A percentile compares a stretch with the other conserved stretches of the same genome.
These are phyloP conservation scores for Pulveroboletus frians DNA, from an alignment of 768 basidiomycete species.

Conservation along the genomic window DNA sequence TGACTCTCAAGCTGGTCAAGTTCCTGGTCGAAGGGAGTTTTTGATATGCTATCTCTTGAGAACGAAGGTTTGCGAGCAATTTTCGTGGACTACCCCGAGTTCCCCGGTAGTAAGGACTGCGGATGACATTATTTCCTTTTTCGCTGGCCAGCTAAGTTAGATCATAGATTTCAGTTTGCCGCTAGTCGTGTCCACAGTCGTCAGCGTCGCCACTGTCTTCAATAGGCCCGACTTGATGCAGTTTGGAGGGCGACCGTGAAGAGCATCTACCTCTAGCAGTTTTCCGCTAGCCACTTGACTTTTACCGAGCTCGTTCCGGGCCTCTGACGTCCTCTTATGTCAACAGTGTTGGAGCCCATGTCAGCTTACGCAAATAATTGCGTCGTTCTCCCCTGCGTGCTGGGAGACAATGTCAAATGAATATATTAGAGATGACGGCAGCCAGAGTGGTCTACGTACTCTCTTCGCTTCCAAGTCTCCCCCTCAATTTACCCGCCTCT, in stretches of 20 bases:
- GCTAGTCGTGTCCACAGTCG: not conserved
- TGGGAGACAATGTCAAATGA: not conserved
- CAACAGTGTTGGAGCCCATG: not conserved
- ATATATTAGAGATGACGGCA: not conserved
- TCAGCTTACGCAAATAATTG: slow-evolving; percentile 1
- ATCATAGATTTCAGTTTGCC: not conserved
- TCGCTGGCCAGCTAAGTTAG: not conserved
- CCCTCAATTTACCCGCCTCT: not conserved
- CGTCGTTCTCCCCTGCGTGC: not conserved
- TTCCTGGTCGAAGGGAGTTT: not conserved
- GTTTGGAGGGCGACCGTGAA: not conserved
- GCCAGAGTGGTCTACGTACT: not conserved
- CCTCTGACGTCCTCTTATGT: slow-evolving; percentile 2
- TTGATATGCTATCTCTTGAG: not conserved
- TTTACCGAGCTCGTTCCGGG: not conserved
- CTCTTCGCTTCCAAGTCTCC: not conserved
- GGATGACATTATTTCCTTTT: slow-evolving; percentile 4
- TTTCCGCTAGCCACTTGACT: not conserved
- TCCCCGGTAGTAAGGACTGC: not conserved
- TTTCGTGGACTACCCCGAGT: too few species aligned
- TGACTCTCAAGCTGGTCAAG: not conserved
- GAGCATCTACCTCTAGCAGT: not conserved
- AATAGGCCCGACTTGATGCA: not conserved
- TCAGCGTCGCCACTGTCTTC: not conserved
- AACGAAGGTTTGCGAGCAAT: not conserved